A percentile compares a stretch with the other conserved stretches of the same genome.
Conservation (phyloP, 2,329 filamentous ascomycete species). For the Phyllosticta citriasiana region DNA sequence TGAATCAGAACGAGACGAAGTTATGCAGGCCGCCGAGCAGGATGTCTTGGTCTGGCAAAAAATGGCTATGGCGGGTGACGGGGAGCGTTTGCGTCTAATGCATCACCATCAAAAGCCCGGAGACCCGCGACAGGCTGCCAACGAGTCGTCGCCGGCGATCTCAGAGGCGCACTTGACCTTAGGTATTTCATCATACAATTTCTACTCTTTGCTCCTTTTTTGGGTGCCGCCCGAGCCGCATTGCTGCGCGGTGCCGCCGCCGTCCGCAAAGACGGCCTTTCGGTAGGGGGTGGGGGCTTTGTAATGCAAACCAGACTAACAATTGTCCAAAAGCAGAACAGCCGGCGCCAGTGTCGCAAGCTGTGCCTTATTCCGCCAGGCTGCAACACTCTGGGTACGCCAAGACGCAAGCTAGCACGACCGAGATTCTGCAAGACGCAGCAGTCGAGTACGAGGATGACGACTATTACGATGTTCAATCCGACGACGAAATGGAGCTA, state of each 20-base stretch:
- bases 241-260: neutral
- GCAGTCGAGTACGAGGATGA: constrained; percentile 38
- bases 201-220: neutral
- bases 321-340: neutral
- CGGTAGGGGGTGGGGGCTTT: neutral
- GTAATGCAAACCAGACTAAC: neutral
- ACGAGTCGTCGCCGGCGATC: neutral
- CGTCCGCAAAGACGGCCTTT: neutral
- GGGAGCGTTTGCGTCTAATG: neutral
- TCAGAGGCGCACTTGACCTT: neutral
- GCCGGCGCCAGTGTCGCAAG: neutral
- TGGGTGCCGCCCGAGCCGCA: neutral
- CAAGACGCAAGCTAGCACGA: constrained; percentile 14
- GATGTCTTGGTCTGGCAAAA: constrained; percentile 11
- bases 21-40: constrained; percentile 7
- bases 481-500: constrained; percentile 35
- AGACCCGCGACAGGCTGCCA: neutral
- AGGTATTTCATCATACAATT: neutral
- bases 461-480: constrained; percentile 40
- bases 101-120: neutral
- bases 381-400: constrained; percentile 7
- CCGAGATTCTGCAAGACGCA: constrained; percentile 24
- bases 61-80: neutral
- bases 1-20: constrained; percentile 3
- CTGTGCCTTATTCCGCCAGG: neutral